Evolutionary conservation across 768 basidiomycete species (phyloP), one percentile per base, ranked within the genome.

Genomic region (Termitomyces sp.): DNA sequence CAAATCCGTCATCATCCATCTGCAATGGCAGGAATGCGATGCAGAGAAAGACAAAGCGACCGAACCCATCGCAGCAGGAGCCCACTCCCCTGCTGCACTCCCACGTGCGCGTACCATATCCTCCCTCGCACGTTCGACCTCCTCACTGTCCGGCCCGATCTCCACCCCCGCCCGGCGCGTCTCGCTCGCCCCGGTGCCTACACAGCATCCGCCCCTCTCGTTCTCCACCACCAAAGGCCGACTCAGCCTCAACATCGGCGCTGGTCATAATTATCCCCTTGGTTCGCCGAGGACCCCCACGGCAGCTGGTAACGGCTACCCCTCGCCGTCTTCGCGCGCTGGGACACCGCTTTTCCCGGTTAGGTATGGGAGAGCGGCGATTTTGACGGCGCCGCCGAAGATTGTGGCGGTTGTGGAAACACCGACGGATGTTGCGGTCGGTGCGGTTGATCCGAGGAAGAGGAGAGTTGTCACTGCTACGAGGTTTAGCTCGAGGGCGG

Each of bases 391-490:
- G 15, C 88, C 91, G n/a, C 92, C 93, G 15, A 85, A 85, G 66
- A 72, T 94, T 30, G 80, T 94, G 17, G 90, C 87, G 4, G 73
- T 94, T 31, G 86, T 94, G 17, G 89, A 89, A 68, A 93, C 90
- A 10, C 90, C 91, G 35, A 50, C 35, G 0, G 93, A 94, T 66
- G 86, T 93, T 9, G 91, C 85, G n/a, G 83, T 92, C 38, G 93
- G 93, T 9, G 89, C 92, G 23, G 89, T 94, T 9, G 93, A 95
- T 68, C 84, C 90, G 17, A 75, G 79, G 68, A 91, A 94, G 77
- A 77, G 88, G 62, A 75, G 93, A 48, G 89, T 94, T 1, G 87
- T 92, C 14, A 93, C 91, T 53, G 89, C 90, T 7, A 96, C 92
- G 17, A 75, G 93, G 58, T 95, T 94, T 66, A 93, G 91, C 67